Base-by-base conservation (phyloP, 228 moss, liverwort and hornwort genomes). In the Sphagnum magellanicum region DNA sequence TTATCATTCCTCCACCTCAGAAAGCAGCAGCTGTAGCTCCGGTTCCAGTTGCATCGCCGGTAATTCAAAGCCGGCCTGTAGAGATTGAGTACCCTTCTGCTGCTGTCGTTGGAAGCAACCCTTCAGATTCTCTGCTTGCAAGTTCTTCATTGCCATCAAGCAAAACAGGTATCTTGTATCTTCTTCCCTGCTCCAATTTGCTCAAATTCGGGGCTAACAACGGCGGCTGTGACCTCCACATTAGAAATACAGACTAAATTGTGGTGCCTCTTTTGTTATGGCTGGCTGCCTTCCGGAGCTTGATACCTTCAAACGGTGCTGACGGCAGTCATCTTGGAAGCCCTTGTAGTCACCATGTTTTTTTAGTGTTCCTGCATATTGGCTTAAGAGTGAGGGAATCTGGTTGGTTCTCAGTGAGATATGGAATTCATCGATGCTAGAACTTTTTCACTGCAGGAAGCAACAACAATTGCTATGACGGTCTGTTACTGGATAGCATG, bases 101-200 rank as follows among this genome's bases (percentile, higher is more conserved):
- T 60, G 79, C 75, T 32, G n/a, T 48, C 50, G 86, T 79, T 6
- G 90, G 88, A 70, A 84, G 84, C 70, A 88, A 71, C 61, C 80
- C 88, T 57, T 53, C 66, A 0, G 88, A 89, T 71, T 73, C 84
- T 47, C 63, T 73, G 6, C 71, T 84, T 12, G 91, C 81, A 71
- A 88, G 81, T 63, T 87, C 87, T 32, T 74, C 86, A 8, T 72
- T 81, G 62, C 82, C 92, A 8, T 86, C 90, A 9, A 90, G 82
- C 74, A 82, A 72, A 80, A 83, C 67, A 77, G 84, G 81, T 84
- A 73, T 52, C 73, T 78, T 61, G 49, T 63, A 13, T 60, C 50
- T 32, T 50, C 51, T 12, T 32, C 32, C 32, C 32, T 32, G 32
- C 32, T 32, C 32, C 32, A 32, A 32, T 32, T 32, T 32, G 32